Evolutionary conservation across 768 basidiomycete genomes (phyloP).

Genomic region (Lentinus brumalis): DNA sequence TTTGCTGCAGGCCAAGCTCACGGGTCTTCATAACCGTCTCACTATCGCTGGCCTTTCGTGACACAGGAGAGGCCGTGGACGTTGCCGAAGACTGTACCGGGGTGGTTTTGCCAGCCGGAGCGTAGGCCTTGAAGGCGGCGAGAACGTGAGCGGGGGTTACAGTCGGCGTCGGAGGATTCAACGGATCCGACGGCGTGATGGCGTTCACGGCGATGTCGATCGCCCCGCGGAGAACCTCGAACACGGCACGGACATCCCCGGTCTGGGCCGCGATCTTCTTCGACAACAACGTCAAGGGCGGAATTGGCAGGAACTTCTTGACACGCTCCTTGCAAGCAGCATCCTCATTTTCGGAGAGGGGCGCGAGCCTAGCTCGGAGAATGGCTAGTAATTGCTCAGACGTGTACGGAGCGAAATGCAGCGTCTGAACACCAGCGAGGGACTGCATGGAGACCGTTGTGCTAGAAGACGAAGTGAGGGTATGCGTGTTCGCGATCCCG

Average conservation of each 20-base stretch:
- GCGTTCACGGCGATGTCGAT: conserved; percentile 61
- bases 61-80: conserved; percentile 22
- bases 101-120: conserved; percentile 32
- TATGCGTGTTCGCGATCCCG: conserved; percentile 89
- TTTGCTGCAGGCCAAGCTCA: conserved; percentile 72
- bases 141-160: conserved; percentile 73
- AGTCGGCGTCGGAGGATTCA: conserved; percentile 34
- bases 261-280: conserved; percentile 83
- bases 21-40: conserved; percentile 69
- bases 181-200: conserved; percentile 20
- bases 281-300: conserved; percentile 68
- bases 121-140: conserved; percentile 72
- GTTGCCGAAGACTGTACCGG: conserved; percentile 37
- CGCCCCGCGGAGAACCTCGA: conserved; percentile 79
- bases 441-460: conserved; percentile 38
- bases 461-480: conserved; percentile 59
- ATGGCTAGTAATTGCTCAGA: conserved; percentile 71
- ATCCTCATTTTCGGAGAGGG: conserved; percentile 42
- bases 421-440: conserved; percentile 48
- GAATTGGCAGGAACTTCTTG: conserved; percentile 60
- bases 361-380: conserved; percentile 60
- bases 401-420: conserved; percentile 83
- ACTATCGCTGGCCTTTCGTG: conserved; percentile 36
- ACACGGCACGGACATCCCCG: conserved; percentile 79
- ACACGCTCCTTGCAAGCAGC: conserved; percentile 19